Percentiles rank a stretch among this genome's conserved stretches.
phyloP scores from a whole-genome alignment of 169 alveolate genomes.

The Besnoitia besnoiti region DNA sequence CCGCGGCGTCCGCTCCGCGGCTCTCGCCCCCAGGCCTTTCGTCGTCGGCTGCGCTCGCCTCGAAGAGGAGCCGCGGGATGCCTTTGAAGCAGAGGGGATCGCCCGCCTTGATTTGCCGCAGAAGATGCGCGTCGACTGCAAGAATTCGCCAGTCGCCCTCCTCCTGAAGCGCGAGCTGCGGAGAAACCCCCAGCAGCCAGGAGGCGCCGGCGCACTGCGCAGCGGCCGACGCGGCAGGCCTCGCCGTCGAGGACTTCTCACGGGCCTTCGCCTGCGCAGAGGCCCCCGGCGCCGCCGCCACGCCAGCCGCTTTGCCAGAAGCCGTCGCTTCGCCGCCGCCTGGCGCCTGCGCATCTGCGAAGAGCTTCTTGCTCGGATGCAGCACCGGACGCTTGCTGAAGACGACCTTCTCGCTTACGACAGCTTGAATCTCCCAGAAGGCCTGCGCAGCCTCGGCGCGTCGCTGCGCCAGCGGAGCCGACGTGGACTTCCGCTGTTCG shows the following conservation, averaged over 20 bases:
- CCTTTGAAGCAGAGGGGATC: neutral
- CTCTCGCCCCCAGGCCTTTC: neutral
- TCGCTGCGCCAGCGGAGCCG: neutral
- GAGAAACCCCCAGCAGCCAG: conserved; percentile 18
- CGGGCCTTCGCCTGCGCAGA: neutral
- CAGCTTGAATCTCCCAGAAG: conserved; percentile 23
- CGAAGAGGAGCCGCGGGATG: neutral
- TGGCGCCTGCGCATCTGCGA: neutral
- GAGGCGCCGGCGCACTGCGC: neutral
- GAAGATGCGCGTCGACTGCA: conserved; percentile 3
- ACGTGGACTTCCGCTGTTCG: neutral
- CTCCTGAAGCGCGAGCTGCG: neutral
- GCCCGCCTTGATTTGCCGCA: neutral
- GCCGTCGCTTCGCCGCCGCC: too few species aligned
- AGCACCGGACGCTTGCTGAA: conserved; percentile 5
- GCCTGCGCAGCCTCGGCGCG: neutral
- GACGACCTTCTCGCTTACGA: neutral
- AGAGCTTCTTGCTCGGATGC: conserved; percentile 6
- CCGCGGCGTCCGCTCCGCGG: neutral
- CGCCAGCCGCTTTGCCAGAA: neutral
- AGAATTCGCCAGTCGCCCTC: neutral
- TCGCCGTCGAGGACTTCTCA: neutral
- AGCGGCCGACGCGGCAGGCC: neutral
- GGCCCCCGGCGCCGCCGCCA: neutral
- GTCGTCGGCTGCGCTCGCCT: neutral